These are phyloP conservation scores for Jackrogersella multiformis DNA, from an alignment of 495 filamentous ascomycete species.

Conservation along the genomic window DNA sequence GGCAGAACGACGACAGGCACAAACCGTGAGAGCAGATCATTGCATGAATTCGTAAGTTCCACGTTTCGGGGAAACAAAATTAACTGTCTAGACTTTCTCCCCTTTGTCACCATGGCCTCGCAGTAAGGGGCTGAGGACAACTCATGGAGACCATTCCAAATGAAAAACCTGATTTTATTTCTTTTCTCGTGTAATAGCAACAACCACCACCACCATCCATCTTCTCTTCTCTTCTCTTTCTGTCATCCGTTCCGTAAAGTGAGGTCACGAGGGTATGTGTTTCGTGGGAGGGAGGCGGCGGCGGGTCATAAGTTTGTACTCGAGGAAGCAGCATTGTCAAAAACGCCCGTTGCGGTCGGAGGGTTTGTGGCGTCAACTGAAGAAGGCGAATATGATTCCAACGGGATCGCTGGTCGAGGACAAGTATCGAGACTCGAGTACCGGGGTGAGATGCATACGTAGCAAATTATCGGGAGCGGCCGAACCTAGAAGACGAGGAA, in stretches of 20 bases:
- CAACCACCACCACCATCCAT: constrained; percentile 35
- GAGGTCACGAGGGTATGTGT: constrained; percentile 25
- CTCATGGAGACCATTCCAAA: constrained; percentile 45
- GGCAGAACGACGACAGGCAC: constrained; percentile 2
- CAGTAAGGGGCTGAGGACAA: constrained; percentile 24
- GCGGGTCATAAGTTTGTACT: constrained; percentile 38
- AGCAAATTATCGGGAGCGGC: constrained; percentile 78
- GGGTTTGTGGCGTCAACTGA: constrained; percentile 7
- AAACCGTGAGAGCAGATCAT: constrained; percentile 37
- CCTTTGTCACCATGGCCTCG: constrained; percentile 38
- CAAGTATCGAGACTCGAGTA: constrained; percentile 41
- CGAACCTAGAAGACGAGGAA: constrained; percentile 93
- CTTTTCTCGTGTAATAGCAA: constrained; percentile 48
- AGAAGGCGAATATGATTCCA: constrained; percentile 24
- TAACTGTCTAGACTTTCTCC: constrained; percentile 48
- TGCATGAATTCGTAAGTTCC: constrained; percentile 45
- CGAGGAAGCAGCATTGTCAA: constrained; percentile 34
- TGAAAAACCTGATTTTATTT: constrained; percentile 52
- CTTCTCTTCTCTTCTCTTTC: constrained; percentile 29
- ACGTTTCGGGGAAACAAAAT: constrained; percentile 47
- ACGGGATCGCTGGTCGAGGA: constrained; percentile 39
- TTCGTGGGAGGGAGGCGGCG: constrained; percentile 18
- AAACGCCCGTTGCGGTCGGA: constrained; percentile 35
- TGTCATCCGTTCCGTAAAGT: constrained; percentile 34
- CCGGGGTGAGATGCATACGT: constrained; percentile 32